A percentile compares a stretch with the other conserved stretches of the same genome.
These are phyloP conservation scores for Perkinsela sp. DNA, from an alignment of 208 protist species.

Conservation along the genomic window DNA sequence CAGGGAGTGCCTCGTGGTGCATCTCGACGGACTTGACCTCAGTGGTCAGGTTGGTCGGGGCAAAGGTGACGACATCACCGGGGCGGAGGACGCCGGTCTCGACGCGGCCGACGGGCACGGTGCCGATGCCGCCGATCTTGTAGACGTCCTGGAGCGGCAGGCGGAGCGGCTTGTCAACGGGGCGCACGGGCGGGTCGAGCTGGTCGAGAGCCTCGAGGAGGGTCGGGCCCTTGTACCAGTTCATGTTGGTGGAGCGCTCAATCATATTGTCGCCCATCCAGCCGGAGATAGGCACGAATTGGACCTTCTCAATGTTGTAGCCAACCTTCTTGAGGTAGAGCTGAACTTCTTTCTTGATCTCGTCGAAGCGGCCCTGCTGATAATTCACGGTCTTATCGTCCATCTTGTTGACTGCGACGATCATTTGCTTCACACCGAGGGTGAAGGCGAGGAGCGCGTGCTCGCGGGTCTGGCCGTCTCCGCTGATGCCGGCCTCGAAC, in stretches of 20 bases:
- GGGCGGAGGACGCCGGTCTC: conserved; percentile 20
- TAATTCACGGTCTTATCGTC: conserved; percentile 63
- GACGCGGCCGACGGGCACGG: conserved; percentile 20
- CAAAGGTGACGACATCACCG: conserved; percentile 24
- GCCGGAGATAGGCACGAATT: conserved; percentile 77
- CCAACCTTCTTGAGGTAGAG: conserved; percentile 58
- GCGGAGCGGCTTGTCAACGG: conserved; percentile 73
- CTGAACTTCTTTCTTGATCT: conserved; percentile 40
- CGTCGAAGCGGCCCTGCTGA: conserved; percentile 47
- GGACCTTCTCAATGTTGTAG: conserved; percentile 67
- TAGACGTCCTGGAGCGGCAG: conserved; percentile 81
- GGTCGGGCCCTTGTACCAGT: conserved; percentile 65
- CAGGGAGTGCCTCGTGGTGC: conserved; percentile 38
- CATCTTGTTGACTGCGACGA: conserved; percentile 65
- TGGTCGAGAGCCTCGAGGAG: conserved; percentile 68
- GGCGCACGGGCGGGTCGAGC: conserved; percentile 40
- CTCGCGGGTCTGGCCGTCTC: conserved; percentile 67
- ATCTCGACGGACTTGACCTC: conserved; percentile 61
- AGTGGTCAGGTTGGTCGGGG: conserved; percentile 15
- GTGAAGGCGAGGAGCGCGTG: conserved; percentile 59
- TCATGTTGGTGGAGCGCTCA: conserved; percentile 54
- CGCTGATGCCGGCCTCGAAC: conserved; percentile 74
- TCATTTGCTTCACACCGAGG: conserved; percentile 60
- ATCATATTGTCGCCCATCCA: conserved; percentile 80
- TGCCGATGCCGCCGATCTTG: conserved; percentile 69